phyloP scores from a whole-genome alignment of 2,329 filamentous ascomycete species.

The Podosphaera xanthii region DNA sequence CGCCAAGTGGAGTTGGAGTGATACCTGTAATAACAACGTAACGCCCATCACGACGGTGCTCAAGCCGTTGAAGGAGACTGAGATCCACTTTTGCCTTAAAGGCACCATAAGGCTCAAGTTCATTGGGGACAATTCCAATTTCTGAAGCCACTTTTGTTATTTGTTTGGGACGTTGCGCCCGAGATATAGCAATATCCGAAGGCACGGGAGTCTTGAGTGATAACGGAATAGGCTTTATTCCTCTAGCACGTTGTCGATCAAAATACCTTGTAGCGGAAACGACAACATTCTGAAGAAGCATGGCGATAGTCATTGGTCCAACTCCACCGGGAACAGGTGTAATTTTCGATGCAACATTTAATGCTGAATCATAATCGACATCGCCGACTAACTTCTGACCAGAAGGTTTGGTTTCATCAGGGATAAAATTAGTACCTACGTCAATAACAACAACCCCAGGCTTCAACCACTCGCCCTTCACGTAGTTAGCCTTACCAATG shows the following conservation, averaged over 20 bases:
- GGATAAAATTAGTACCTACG: conserved; percentile 89
- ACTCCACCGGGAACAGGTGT: conserved; percentile 94
- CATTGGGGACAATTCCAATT: conserved; percentile 66
- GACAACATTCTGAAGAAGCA: conserved; percentile 90
- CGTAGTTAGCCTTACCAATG: conserved; percentile 67
- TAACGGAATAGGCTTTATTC: conserved; percentile 61
- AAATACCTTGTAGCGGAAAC: conserved; percentile 65
- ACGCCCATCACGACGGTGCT: conserved; percentile 68
- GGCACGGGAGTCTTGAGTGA: conserved; percentile 63
- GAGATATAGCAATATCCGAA: conserved; percentile 85
- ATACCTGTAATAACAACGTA: conserved; percentile 92
- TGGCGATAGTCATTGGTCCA: conserved; percentile 95
- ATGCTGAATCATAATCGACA: conserved; percentile 73
- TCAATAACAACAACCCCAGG: conserved; percentile 89
- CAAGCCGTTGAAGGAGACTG: conserved; percentile 55
- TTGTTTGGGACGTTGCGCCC: conserved; percentile 73
- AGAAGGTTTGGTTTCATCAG: conserved; percentile 74
- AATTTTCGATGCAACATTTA: conserved; percentile 71
- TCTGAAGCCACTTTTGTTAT: conserved; percentile 71
- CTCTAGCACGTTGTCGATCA: conserved; percentile 58
- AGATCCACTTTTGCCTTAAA: conserved; percentile 94
- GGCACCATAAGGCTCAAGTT: conserved; percentile 83
- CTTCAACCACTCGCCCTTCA: conserved; percentile 93
- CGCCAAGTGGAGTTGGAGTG: conserved; percentile 84
- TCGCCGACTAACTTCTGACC: conserved; percentile 84